These are phyloP conservation scores for Rubus idaeus DNA, from an alignment of 306 rosid genomes.

Conservation along the genomic window DNA sequence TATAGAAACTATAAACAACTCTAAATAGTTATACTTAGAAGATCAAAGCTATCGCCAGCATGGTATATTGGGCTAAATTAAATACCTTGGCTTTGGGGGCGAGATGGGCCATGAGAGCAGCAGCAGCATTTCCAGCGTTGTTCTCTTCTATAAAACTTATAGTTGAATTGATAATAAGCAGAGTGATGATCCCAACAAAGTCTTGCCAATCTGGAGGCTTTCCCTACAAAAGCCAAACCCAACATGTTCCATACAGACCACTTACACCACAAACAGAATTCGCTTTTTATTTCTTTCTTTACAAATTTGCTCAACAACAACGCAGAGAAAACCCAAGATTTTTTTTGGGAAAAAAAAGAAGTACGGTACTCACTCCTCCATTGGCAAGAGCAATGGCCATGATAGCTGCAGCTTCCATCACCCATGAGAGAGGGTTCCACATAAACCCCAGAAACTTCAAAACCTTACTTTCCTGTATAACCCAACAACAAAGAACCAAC, in stretches of 20 bases:
- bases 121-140: slow-evolving; percentile 91
- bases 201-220: slow-evolving; percentile 91
- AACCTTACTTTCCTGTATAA: slow-evolving; percentile 67
- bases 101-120: slow-evolving; percentile 79
- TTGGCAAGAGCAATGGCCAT: slow-evolving; percentile 93
- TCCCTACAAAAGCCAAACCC: slow-evolving; percentile 43
- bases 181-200: slow-evolving; percentile 66
- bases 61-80: not conserved
- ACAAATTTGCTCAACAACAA: not conserved
- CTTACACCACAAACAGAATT: not conserved
- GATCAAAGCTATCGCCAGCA: not conserved
- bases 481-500: not conserved
- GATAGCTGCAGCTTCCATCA: slow-evolving; percentile 93
- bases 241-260: not conserved
- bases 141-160: slow-evolving; percentile 87
- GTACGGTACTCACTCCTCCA: slow-evolving; percentile 70
- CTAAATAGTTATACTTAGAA: not conserved
- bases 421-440: slow-evolving; percentile 98
- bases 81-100: slow-evolving; percentile 85
- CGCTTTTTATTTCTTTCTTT: not conserved
- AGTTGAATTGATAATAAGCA: slow-evolving; percentile 71
- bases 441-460: slow-evolving; percentile 80
- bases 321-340: not conserved
- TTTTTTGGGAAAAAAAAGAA: not conserved
- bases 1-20: slow-evolving; percentile 4